Conservation (phyloP, 768 basidiomycete genomes). For the Ramaria sp. region DNA sequence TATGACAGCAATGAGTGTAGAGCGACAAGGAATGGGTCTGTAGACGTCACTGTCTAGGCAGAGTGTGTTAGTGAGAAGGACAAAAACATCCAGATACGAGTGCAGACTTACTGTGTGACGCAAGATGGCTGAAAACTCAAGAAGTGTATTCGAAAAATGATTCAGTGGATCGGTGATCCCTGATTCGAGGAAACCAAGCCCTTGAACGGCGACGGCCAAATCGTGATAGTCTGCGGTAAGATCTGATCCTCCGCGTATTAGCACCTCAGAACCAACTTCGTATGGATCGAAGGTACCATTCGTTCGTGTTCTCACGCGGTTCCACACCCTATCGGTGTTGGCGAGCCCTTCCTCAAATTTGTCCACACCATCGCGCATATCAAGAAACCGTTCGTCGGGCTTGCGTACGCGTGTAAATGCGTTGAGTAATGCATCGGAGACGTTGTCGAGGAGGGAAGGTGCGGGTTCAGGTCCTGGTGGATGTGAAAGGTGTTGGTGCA, state of each 20-base stretch:
- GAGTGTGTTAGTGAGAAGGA: background rate
- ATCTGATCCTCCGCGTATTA: slow-evolving; percentile 51
- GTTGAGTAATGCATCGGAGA: slow-evolving; percentile 93
- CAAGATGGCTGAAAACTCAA: slow-evolving; percentile 87
- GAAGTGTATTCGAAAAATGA: slow-evolving; percentile 90
- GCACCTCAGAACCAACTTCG: background rate
- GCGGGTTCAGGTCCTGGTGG: slow-evolving; percentile 77
- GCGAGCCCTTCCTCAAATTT: slow-evolving; percentile 93
- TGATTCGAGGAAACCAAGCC: slow-evolving; percentile 93
- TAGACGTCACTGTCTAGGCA: slow-evolving; percentile 79
- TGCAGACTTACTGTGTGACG: slow-evolving; percentile 59
- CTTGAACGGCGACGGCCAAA: slow-evolving; percentile 90
- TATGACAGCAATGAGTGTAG: slow-evolving; percentile 90
- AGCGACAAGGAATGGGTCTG: slow-evolving; percentile 84
- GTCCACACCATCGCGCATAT: slow-evolving; percentile 87
- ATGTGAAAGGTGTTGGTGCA: slow-evolving; percentile 93
- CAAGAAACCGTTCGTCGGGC: slow-evolving; percentile 90
- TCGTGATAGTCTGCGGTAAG: slow-evolving; percentile 96
- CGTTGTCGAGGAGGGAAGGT: slow-evolving; percentile 80
- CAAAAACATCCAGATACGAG: background rate
- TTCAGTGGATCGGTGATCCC: slow-evolving; percentile 97
- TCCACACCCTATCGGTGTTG: slow-evolving; percentile 73
- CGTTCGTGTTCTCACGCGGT: slow-evolving; percentile 65
- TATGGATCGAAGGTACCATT: slow-evolving; percentile 56
- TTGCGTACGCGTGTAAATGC: slow-evolving; percentile 94